Evolutionary conservation across 768 basidiomycete species (phyloP).

Genomic region (Cystoderma amianthinum): DNA sequence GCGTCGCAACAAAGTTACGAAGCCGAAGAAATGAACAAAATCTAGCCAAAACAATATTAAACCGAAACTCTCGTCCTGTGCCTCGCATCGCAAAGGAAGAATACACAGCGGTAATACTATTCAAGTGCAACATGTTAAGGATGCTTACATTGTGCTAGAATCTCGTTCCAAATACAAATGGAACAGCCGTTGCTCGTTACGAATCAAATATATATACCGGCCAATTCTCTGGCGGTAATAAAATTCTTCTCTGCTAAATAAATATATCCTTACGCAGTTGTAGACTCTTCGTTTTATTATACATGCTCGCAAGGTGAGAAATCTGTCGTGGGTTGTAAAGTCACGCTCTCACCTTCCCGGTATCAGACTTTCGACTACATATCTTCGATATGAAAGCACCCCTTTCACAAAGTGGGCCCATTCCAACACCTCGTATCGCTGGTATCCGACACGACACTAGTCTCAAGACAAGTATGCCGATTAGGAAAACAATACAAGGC

Average conservation of each 20-base stretch:
- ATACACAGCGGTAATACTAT: slow-evolving; percentile 34
- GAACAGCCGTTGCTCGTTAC: slow-evolving; percentile 73
- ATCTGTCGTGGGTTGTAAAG: too few relatives aligned
- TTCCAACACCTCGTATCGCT: slow-evolving; percentile 8
- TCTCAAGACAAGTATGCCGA: slow-evolving; percentile 35
- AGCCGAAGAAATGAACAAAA: slow-evolving; percentile 35
- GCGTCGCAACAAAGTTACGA: slow-evolving; percentile 44
- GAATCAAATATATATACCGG: slow-evolving; percentile 76
- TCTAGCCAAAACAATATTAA: slow-evolving; percentile 39
- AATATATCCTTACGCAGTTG: slow-evolving; percentile 4
- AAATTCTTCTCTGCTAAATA: slow-evolving; percentile 1
- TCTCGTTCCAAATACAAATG: slow-evolving; percentile 72
- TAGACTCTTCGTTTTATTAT: slow-evolving; percentile 89
- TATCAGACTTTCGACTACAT: slow-evolving; percentile 78
- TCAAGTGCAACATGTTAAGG: neutral
- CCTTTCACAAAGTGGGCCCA: slow-evolving; percentile 11
- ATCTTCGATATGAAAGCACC: slow-evolving; percentile 74
- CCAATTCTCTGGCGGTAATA: slow-evolving; percentile 68
- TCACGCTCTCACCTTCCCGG: neutral
- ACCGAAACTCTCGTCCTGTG: slow-evolving; percentile 27
- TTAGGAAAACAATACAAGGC: slow-evolving; percentile 66
- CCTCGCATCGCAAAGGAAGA: slow-evolving; percentile 41
- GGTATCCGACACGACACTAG: slow-evolving; percentile 12
- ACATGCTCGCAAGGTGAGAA: slow-evolving; percentile 81
- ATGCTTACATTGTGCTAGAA: slow-evolving; percentile 32